Evolutionary conservation across 352 stramenopile genomes (phyloP).

Genomic region (Pythium sukuiense): DNA sequence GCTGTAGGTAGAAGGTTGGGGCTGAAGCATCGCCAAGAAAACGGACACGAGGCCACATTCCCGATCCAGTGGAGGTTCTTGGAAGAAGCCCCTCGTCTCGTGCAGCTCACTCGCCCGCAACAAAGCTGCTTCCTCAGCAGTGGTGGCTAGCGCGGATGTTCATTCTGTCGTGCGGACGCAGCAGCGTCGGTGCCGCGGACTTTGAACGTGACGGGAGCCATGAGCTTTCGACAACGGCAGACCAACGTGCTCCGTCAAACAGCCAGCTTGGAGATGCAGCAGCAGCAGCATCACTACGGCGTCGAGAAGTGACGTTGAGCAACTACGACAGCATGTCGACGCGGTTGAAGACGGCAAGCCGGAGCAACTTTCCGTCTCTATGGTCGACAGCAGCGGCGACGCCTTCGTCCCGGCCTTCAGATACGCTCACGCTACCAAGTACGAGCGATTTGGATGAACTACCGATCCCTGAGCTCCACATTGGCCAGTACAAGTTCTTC

Average conservation of each 20-base stretch:
- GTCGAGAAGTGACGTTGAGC: conserved; percentile 27
- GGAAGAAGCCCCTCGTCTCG: background rate
- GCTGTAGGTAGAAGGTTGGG: background rate
- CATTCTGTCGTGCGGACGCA: conserved; percentile 36
- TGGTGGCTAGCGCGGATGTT: conserved; percentile 31
- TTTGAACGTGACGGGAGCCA: conserved; percentile 8
- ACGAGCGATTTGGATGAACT: conserved; percentile 44
- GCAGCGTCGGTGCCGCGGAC: conserved; percentile 26
- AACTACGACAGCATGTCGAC: conserved; percentile 40
- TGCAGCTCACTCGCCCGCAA: no score
- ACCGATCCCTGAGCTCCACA: conserved; percentile 63
- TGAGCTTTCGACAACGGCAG: background rate
- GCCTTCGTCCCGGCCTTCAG: background rate
- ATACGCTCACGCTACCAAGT: background rate
- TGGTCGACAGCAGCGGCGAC: conserved; percentile 10
- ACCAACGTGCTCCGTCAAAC: background rate
- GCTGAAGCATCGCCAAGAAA: background rate
- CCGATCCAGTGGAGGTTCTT: background rate
- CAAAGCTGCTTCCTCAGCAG: background rate
- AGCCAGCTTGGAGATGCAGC: background rate
- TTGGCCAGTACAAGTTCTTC: conserved; percentile 66
- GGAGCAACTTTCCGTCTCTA: conserved; percentile 25
- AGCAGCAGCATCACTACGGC: background rate
- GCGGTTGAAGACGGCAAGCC: conserved; percentile 25
- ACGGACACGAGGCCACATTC: background rate